Percentiles rank a stretch among this genome's conserved stretches.
Evolutionary conservation across 306 rosid species (phyloP).

Genomic region (Psophocarpus tetragonolobus): DNA sequence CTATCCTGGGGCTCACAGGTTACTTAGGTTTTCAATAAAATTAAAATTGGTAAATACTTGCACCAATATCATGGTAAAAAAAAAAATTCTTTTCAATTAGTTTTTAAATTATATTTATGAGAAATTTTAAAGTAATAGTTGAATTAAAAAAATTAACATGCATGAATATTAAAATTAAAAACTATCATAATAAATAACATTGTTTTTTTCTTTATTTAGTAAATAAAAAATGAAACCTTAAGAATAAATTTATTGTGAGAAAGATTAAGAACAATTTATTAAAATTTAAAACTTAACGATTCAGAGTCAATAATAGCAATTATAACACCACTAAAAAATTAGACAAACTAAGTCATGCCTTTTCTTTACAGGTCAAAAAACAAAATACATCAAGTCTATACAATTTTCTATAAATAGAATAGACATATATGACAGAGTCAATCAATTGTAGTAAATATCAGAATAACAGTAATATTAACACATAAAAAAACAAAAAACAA

Average conservation of each 20-base stretch:
- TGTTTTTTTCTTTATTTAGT: neutral
- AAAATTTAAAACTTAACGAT: neutral
- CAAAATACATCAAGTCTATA: neutral
- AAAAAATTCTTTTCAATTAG: neutral
- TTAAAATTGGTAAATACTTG: no score
- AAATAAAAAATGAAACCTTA: neutral
- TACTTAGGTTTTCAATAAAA: no score
- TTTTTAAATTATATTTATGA: neutral
- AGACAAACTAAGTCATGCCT: neutral
- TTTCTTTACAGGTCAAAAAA: neutral
- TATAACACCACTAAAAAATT: neutral
- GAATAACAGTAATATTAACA: neutral
- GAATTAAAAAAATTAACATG: no score
- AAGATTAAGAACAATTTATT: no score
- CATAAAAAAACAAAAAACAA: no score
- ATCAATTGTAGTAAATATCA: neutral
- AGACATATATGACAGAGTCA: neutral
- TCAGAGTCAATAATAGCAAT: neutral
- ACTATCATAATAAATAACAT: no score
- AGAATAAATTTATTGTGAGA: no score
- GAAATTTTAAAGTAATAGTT: neutral
- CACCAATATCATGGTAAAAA: no score
- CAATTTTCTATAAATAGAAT: neutral
- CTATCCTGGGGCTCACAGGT: no score
- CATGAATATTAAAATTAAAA: no score